Conservation (phyloP, 1,139 yeast species). For the Scheffersomyces parashehatae region DNA sequence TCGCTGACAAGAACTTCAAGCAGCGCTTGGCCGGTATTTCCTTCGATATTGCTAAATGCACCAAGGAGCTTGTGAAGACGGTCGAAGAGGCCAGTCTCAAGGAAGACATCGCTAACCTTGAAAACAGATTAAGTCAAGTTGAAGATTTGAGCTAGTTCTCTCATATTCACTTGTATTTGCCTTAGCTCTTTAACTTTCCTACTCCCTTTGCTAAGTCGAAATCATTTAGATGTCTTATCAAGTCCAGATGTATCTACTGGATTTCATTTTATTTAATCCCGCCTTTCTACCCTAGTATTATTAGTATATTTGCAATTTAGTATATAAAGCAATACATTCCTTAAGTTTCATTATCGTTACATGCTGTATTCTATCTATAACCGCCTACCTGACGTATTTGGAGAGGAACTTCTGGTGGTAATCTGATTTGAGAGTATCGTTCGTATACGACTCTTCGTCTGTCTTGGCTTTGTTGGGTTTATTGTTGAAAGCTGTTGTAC, state of each 20-base stretch:
- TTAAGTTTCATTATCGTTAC: too few species aligned
- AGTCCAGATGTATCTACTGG: background rate
- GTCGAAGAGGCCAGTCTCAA: slow-evolving; percentile 92
- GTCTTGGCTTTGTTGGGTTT: slow-evolving; percentile 20
- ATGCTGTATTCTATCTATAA: background rate
- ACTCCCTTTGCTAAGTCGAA: too few species aligned
- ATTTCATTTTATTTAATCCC: too few species aligned
- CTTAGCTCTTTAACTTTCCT: background rate
- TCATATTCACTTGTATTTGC: background rate
- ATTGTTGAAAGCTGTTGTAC: slow-evolving; percentile 46
- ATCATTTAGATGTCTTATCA: background rate
- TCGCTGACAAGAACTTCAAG: slow-evolving; percentile 86
- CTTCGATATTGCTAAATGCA: slow-evolving; percentile 93
- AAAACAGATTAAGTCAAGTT: slow-evolving; percentile 43
- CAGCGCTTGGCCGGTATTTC: slow-evolving; percentile 95
- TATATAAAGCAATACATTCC: too few species aligned
- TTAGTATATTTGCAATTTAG: background rate
- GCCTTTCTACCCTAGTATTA: slow-evolving; percentile 1
- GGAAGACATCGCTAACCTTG: slow-evolving; percentile 64
- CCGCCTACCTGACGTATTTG: slow-evolving; percentile 54
- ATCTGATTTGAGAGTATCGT: slow-evolving; percentile 67
- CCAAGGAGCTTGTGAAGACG: slow-evolving; percentile 91
- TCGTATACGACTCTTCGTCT: slow-evolving; percentile 44
- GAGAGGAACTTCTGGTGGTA: slow-evolving; percentile 71
- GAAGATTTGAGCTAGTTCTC: slow-evolving; percentile 33